Conservation (phyloP, 1,284 basidiomycete species). For the Mrakiaceae sp. region DNA sequence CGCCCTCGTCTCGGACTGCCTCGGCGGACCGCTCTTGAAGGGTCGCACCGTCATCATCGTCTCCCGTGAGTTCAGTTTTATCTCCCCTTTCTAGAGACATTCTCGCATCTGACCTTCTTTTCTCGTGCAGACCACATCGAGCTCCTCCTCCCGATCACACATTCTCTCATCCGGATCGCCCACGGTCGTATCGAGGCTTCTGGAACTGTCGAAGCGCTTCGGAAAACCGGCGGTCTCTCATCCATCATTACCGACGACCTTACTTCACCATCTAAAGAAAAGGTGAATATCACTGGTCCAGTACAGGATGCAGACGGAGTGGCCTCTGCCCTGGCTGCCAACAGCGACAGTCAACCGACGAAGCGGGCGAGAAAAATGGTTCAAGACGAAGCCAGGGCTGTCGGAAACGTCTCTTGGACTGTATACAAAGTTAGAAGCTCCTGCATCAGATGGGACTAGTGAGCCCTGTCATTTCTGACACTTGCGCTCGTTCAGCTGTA, state of each 20-base stretch:
- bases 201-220: slow-evolving; percentile 51
- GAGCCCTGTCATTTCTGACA: too few relatives aligned
- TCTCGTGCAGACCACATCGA: slow-evolving; percentile 50
- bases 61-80: slow-evolving; percentile 49
- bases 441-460: too few relatives aligned
- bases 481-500: too few relatives aligned
- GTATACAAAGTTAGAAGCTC: slow-evolving; percentile 50
- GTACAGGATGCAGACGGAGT: too few relatives aligned
- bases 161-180: slow-evolving; percentile 55
- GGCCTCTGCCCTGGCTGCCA: too few relatives aligned
- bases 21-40: background rate
- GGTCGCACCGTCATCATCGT: slow-evolving; percentile 45
- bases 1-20: background rate
- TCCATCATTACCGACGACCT: slow-evolving; percentile 28
- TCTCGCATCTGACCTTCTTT: slow-evolving; percentile 42
- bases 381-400: slow-evolving; percentile 16
- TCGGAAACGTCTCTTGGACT: slow-evolving; percentile 50
- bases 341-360: background rate
- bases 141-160: slow-evolving; percentile 51
- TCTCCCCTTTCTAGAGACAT: slow-evolving; percentile 42
- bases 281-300: too few relatives aligned
- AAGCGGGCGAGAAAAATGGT: slow-evolving; percentile 14
- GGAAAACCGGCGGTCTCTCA: slow-evolving; percentile 44
- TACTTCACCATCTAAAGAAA: too few relatives aligned
- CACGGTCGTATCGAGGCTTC: slow-evolving; percentile 51